Evolutionary conservation across 148 eudicot genomes (phyloP), one percentile per base, ranked within the genome.

Genomic region (Rhododendron ferrugineum): DNA sequence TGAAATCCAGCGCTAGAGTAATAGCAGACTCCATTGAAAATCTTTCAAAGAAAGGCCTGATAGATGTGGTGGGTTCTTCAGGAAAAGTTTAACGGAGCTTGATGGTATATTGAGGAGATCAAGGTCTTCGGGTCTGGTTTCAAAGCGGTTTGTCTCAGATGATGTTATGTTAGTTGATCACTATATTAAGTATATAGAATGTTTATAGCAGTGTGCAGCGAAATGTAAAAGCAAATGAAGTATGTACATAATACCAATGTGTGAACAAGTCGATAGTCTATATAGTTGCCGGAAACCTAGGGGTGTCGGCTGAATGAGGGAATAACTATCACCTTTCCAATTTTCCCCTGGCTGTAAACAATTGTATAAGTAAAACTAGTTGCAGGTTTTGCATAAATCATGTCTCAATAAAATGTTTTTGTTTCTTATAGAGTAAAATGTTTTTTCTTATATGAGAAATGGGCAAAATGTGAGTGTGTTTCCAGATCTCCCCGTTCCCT

Each of bases 1-100:
- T 94, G 98, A 97, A 95, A 88, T 97, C 98, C 52, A 97, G 96
- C 80, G 99, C 99, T 22, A 89, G 89, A 83, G 95, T 97, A 66
- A 97, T 95, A 22, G 98, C 98, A 8, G 96, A 97, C 88, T 97
- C 98, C 34, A 93, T 97, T 16, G 89, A 85, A 36, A 97, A 97
- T 85, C 92, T 97, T 49, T 90, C 94, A 10, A 92, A 88, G 60
- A 95, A 97, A 91, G 91, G 92, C 36, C 78, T 95, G 89, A 90
- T 97, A 47, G 89, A 91, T 60, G 82, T 46, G 23, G 13, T 4
- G 40, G 84, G 73, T 22, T 81, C 84, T 20, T 18, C 47, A 11
- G 11, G 76, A 82, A 73, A 26, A 72, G 80, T 52, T 46, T 62
- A 85, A 62, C 89, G 99, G 99, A 5, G 73, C 73, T 66, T 66